Percentiles rank a stretch among this genome's conserved stretches.
phyloP scores from a whole-genome alignment of 2,329 filamentous ascomycete genomes.

The Cladosporium phlei region DNA sequence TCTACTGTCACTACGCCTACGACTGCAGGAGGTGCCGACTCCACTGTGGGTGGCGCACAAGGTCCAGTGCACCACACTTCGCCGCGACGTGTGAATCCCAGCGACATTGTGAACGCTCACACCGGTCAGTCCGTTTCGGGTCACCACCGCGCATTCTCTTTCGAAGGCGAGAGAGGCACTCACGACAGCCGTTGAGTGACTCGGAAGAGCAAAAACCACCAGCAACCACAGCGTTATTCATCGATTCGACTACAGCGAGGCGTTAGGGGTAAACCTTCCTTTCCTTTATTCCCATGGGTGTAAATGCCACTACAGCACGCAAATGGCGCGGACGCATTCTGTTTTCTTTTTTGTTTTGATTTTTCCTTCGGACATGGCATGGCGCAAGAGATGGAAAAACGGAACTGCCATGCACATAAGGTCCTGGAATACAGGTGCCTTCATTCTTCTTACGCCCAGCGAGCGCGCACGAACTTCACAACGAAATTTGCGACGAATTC shows the following conservation, averaged over 20 bases:
- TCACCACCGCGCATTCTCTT: slow-evolving; percentile 11
- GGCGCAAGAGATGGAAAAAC: too few species aligned
- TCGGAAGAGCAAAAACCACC: not conserved
- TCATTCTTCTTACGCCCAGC: too few species aligned
- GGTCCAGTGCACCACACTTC: slow-evolving; percentile 10
- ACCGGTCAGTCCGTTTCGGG: slow-evolving; percentile 7
- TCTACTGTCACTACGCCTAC: slow-evolving; percentile 12
- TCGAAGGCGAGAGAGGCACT: slow-evolving; percentile 12
- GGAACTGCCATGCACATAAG: too few species aligned
- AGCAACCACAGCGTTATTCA: slow-evolving; percentile 4
- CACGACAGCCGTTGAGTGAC: not conserved
- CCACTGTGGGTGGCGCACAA: not conserved
- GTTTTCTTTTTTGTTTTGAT: too few species aligned
- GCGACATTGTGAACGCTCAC: slow-evolving; percentile 22
- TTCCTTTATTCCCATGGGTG: not conserved
- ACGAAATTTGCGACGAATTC: too few species aligned
- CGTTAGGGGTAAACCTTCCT: too few species aligned
- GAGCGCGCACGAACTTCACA: too few species aligned
- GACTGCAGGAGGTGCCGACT: not conserved
- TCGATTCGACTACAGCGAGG: too few species aligned
- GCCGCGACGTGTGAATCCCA: slow-evolving; percentile 21
- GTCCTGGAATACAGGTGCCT: too few species aligned
- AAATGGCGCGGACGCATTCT: not conserved
- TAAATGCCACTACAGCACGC: slow-evolving; percentile 2
- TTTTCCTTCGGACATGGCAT: too few species aligned